Evolutionary conservation across 371 early-diverging fungal species (phyloP).

Genomic region (Lichtheimia hyalospora): DNA sequence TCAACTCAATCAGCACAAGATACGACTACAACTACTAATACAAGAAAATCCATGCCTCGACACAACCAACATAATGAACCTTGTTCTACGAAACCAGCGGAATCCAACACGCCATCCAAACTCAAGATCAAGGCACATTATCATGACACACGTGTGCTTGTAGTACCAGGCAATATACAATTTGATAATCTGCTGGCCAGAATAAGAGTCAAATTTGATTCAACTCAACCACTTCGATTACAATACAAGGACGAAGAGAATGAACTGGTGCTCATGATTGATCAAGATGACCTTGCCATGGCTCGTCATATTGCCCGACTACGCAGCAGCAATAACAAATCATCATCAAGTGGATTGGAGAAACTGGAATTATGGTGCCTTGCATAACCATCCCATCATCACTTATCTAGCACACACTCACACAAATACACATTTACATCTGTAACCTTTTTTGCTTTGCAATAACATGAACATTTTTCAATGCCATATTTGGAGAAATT

Average conservation of each 20-base stretch:
- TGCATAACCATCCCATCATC: neutral
- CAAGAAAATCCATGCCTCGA: neutral
- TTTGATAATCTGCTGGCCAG: constrained; percentile 21
- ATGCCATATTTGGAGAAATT: too few relatives aligned
- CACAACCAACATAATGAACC: neutral
- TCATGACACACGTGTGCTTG: constrained; percentile 18
- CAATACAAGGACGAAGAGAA: constrained; percentile 90
- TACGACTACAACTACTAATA: too few relatives aligned
- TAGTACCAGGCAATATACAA: constrained; percentile 19
- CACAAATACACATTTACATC: neutral
- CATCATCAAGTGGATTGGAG: constrained; percentile 27
- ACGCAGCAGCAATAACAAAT: constrained; percentile 31
- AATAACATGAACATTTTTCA: too few relatives aligned
- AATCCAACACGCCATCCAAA: constrained; percentile 10
- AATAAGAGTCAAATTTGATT: constrained; percentile 22
- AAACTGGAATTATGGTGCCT: constrained; percentile 72
- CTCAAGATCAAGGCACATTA: constrained; percentile 24
- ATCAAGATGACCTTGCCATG: constrained; percentile 89
- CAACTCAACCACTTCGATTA: constrained; percentile 49
- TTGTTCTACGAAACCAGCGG: neutral
- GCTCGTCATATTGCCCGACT: constrained; percentile 64
- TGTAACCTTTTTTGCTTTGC: too few relatives aligned
- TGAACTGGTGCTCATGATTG: constrained; percentile 83
- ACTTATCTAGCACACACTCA: too few relatives aligned
- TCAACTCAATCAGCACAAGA: too few relatives aligned